A percentile compares a stretch with the other conserved stretches of the same genome.
phyloP scores from a whole-genome alignment of 495 filamentous ascomycete genomes.

The Neohortaea acidophila region DNA sequence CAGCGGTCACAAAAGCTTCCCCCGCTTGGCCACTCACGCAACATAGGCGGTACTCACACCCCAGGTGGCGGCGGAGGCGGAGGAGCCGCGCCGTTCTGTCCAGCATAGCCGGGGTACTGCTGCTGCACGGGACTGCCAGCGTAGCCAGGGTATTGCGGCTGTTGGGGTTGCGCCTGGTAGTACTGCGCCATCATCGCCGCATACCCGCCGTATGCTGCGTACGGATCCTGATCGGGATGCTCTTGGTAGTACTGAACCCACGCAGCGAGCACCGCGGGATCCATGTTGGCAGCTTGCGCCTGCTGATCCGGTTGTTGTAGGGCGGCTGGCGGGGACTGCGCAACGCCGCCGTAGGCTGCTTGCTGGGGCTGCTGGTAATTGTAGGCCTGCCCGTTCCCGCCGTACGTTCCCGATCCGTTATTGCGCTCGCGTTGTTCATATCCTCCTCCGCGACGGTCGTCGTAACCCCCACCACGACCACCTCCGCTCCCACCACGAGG shows the following conservation, averaged over 20 bases:
- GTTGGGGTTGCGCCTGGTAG: conserved; percentile 25
- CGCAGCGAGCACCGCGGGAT: conserved; percentile 2
- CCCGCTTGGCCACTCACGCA: no score
- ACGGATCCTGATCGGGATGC: conserved; percentile 71
- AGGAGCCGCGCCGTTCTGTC: background rate
- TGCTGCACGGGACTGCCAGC: conserved; percentile 1
- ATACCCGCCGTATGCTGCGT: conserved; percentile 74
- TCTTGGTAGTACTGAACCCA: conserved; percentile 60
- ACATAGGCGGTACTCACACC: no score
- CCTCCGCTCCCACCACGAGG: conserved; percentile 24
- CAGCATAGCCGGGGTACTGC: no score
- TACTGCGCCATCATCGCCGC: conserved; percentile 52
- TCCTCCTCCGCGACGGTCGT: conserved; percentile 13
- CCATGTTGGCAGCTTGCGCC: conserved; percentile 23
- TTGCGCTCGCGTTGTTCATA: conserved; percentile 18
- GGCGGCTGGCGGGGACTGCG: conserved; percentile 4
- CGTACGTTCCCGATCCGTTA: conserved; percentile 6
- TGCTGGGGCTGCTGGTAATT: background rate
- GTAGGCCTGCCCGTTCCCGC: conserved; percentile 4
- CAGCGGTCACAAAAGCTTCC: no score
- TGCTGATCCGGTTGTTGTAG: conserved; percentile 16
- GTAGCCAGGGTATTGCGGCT: background rate
- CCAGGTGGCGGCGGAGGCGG: background rate
- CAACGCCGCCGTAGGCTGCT: conserved; percentile 7
- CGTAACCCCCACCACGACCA: conserved; percentile 21